Evolutionary conservation across 805 yeast species (phyloP), one percentile per base, ranked within the genome.

Genomic region (Priceomyces haplophilus): DNA sequence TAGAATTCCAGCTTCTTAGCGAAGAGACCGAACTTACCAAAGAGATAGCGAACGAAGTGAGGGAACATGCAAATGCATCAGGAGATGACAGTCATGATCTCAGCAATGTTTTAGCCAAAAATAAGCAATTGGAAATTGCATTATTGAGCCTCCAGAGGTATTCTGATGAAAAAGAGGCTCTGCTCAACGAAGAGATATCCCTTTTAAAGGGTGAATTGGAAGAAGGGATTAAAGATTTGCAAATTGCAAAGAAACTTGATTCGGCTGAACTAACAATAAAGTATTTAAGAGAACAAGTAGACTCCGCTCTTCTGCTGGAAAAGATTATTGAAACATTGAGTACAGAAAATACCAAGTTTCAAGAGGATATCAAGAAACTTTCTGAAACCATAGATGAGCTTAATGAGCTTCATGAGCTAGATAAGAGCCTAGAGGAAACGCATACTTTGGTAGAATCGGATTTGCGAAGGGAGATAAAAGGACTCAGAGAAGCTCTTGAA

Each of bases 341-440:
- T 4, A 21, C 47, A 1, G 69, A 68, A 40, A 71, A 70, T 44
- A 69, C 63, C 21, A 47, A 42, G n/a, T 59, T 79, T 1, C 49
- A 47, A 7, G 54, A 53, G 3, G 59, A 67, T 34, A 58, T 78
- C 3, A 37, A 44, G 0, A 43, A 46, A 2, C 52, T 78, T n/a
- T 58, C 62, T 19, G 44, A 47, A 3, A 67, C 75, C 2, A 53
- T 81, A 0, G 53, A 60, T 1, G 81, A 77, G 17, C 54, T 78
- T 17, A 75, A 72, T 32, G 80, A 77, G 43, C 49, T 81, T 24
- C 75, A 73, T 42, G 70, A 67, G 23, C 53, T 81, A 11, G 79
- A 80, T 42, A 65, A 61, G 33, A 77, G 76, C 37, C 58, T 81
- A 23, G 83, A 79, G 42, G 69, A 67, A 8, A 61, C 58, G 33